Percentiles rank a stretch among this genome's conserved stretches.
phyloP scores from a whole-genome alignment of 768 basidiomycete genomes.

The Mycena vulgaris region DNA sequence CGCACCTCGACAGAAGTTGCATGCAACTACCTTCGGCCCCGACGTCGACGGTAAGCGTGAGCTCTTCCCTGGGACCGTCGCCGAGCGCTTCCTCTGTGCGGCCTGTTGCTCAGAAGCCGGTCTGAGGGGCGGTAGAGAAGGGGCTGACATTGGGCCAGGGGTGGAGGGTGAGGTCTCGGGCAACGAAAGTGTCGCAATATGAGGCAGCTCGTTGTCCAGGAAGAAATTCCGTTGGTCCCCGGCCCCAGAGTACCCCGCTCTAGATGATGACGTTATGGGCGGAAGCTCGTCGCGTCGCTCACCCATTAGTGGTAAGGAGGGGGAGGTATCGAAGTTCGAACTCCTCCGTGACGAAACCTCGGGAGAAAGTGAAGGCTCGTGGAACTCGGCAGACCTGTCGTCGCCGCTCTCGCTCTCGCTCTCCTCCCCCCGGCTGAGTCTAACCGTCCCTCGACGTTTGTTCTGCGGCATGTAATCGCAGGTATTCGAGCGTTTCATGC shows the following conservation, averaged over 20 bases:
- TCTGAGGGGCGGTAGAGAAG: conserved; percentile 74
- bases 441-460: conserved; percentile 77
- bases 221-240: conserved; percentile 62
- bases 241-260: conserved; percentile 48
- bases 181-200: conserved; percentile 78
- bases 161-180: conserved; percentile 71
- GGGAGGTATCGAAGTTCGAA: conserved; percentile 65
- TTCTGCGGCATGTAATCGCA: conserved; percentile 88
- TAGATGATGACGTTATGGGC: conserved; percentile 56
- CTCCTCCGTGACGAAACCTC: conserved; percentile 66
- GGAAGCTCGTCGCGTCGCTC: conserved; percentile 64
- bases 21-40: conserved; percentile 90
- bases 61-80: conserved; percentile 76
- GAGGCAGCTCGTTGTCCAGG: conserved; percentile 77
- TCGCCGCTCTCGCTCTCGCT: conserved; percentile 76
- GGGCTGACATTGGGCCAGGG: conserved; percentile 73
- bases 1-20: conserved; percentile 91
- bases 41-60: conserved; percentile 73
- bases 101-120: conserved; percentile 79
- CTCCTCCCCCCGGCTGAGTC: conserved; percentile 74
- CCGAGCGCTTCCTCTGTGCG: conserved; percentile 77
- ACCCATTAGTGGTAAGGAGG: conserved; percentile 55
- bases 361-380: conserved; percentile 71
- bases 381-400: conserved; percentile 60
- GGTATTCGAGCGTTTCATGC: conserved; percentile 80